Conservation (phyloP, 192 early-diverging fungal genomes). For the Rhizoclosmatium sp. region DNA sequence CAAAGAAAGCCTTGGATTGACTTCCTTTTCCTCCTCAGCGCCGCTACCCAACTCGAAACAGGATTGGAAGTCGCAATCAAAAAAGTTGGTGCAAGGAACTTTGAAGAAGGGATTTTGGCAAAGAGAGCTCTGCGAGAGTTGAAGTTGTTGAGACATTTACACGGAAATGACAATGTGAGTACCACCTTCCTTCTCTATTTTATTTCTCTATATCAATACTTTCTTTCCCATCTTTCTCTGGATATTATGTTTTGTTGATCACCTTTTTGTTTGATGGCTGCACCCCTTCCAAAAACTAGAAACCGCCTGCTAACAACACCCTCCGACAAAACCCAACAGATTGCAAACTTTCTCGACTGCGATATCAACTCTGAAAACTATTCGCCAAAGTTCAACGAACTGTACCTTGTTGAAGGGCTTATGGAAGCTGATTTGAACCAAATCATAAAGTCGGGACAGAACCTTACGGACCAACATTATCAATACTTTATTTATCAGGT, state of each 20-base stretch:
- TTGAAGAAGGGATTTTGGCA: conserved; percentile 85
- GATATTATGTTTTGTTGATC: no score
- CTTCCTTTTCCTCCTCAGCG: conserved; percentile 56
- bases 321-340: conserved; percentile 39
- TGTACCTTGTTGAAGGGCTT: conserved; percentile 74
- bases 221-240: no score
- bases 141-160: conserved; percentile 91
- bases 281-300: no score
- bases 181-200: no score
- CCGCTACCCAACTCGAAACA: conserved; percentile 83
- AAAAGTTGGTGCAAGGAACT: conserved; percentile 79
- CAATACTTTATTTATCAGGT: conserved; percentile 94
- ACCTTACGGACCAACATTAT: conserved; percentile 84
- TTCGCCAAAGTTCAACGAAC: conserved; percentile 58
- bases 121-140: conserved; percentile 91
- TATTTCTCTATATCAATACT: no score
- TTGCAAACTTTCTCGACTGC: conserved; percentile 69
- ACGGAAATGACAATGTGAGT: conserved; percentile 88
- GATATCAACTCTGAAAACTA: conserved; percentile 73
- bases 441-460: conserved; percentile 83
- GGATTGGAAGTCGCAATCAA: conserved; percentile 93
- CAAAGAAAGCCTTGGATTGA: conserved; percentile 3
- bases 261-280: no score
- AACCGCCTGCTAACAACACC: not conserved
- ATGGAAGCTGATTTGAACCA: conserved; percentile 93